Evolutionary conservation across 306 rosid species (phyloP).

Genomic region (Cucumis hystrix): DNA sequence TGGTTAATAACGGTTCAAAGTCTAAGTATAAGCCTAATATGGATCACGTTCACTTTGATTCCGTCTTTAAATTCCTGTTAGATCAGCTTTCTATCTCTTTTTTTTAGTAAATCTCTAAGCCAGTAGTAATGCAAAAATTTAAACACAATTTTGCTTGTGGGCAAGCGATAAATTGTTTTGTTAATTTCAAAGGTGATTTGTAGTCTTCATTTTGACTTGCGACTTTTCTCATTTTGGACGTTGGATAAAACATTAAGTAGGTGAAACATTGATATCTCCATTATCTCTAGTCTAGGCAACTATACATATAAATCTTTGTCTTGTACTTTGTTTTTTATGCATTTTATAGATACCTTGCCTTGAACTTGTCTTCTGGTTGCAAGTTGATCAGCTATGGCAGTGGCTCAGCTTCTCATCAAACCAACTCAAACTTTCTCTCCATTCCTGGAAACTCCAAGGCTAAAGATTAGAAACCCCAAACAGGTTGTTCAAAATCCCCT

Average conservation of each 20-base stretch:
- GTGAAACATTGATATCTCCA: background rate
- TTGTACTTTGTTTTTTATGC: background rate
- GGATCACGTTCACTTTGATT: background rate
- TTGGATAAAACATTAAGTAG: background rate
- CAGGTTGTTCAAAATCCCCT: conserved; percentile 23
- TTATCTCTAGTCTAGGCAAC: background rate
- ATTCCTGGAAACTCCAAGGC: conserved; percentile 11
- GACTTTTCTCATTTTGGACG: background rate
- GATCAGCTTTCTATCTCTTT: background rate
- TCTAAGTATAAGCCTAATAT: no score
- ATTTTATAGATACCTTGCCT: background rate
- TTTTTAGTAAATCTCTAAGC: background rate
- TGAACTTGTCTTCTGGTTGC: background rate
- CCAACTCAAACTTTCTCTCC: conserved; percentile 26
- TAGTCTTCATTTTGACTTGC: background rate
- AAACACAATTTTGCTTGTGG: background rate
- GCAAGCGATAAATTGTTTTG: background rate
- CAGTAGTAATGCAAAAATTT: background rate
- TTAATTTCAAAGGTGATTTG: background rate
- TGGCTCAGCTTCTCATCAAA: conserved; percentile 24
- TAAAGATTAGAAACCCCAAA: conserved; percentile 24
- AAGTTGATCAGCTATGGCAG: conserved; percentile 32
- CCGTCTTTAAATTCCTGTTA: background rate
- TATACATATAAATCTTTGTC: background rate
- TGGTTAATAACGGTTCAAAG: background rate